A percentile compares a stretch with the other conserved stretches of the same genome.
Evolutionary conservation across 164 flowering plant species (phyloP).

Genomic region (Annona cherimola): DNA sequence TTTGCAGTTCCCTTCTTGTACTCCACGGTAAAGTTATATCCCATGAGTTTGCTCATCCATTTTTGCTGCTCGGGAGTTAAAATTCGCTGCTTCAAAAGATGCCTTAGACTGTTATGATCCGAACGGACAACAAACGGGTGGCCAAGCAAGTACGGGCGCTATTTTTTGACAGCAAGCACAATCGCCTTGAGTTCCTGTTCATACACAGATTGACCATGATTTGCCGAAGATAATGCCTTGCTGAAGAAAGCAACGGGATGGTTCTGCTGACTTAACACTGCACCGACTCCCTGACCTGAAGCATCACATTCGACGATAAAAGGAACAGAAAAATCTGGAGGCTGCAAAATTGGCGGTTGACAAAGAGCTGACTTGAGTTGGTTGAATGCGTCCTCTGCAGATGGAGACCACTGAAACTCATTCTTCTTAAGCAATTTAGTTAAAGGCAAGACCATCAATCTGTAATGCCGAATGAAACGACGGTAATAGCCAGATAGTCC

Average conservation of each 20-base stretch:
- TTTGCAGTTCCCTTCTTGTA: conserved; percentile 7
- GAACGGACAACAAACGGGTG: background rate
- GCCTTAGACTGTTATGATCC: background rate
- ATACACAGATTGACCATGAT: no score
- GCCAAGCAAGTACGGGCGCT: conserved; percentile 3
- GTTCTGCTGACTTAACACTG: no score
- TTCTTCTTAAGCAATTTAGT: background rate
- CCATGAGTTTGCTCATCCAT: background rate
- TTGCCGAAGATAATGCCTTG: no score
- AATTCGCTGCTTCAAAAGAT: background rate
- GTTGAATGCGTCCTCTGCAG: background rate
- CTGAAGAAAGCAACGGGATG: no score
- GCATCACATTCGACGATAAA: no score
- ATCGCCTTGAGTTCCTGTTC: no score
- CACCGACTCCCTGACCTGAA: no score
- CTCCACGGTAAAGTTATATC: background rate
- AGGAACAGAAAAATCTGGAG: no score
- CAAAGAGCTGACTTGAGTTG: background rate
- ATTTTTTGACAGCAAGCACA: no score
- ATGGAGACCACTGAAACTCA: background rate
- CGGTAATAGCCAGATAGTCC: background rate
- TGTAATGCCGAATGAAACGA: background rate
- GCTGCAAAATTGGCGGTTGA: background rate
- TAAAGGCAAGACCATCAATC: background rate
- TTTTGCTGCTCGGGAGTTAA: conserved; percentile 1